Evolutionary conservation across 2,329 filamentous ascomycete genomes (phyloP).

Genomic region (Fusarium torulosum): DNA sequence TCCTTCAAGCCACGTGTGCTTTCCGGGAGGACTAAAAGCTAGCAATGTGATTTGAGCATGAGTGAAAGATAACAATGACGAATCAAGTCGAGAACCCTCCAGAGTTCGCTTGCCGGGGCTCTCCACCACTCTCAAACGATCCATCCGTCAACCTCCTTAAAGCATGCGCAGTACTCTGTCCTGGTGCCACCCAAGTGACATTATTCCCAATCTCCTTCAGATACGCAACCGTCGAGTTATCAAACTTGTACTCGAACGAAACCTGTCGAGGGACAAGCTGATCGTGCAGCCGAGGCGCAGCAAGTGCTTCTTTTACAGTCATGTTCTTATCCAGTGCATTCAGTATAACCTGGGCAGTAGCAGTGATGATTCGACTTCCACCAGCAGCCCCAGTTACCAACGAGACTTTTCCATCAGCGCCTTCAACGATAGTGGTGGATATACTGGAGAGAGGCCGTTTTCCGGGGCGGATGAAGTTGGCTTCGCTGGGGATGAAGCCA

Average conservation of each 20-base stretch:
- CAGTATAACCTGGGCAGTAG: slow-evolving; percentile 82
- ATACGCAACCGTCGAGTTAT: slow-evolving; percentile 76
- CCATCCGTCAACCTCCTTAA: slow-evolving; percentile 73
- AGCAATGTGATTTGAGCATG: no score
- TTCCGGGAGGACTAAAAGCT: no score
- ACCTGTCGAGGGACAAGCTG: slow-evolving; percentile 80
- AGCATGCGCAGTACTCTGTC: slow-evolving; percentile 78
- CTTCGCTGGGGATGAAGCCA: slow-evolving; percentile 78
- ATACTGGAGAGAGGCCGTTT: slow-evolving; percentile 86
- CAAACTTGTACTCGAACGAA: slow-evolving; percentile 77
- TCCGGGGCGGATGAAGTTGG: slow-evolving; percentile 80
- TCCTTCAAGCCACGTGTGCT: no score
- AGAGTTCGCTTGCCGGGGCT: slow-evolving; percentile 82
- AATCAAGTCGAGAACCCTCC: slow-evolving; percentile 67
- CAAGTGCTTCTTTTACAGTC: slow-evolving; percentile 72
- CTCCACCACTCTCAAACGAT: slow-evolving; percentile 82
- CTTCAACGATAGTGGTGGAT: slow-evolving; percentile 80
- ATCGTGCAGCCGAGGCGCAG: slow-evolving; percentile 80
- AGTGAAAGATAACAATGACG: neutral
- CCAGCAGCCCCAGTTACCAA: slow-evolving; percentile 83
- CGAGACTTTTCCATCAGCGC: slow-evolving; percentile 75
- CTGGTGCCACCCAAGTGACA: slow-evolving; percentile 76
- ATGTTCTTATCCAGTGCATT: slow-evolving; percentile 77
- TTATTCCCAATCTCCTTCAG: slow-evolving; percentile 78
- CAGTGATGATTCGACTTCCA: slow-evolving; percentile 85